Conservation (phyloP, 2,329 filamentous ascomycete genomes). For the Pseudogymnoascus sp. region DNA sequence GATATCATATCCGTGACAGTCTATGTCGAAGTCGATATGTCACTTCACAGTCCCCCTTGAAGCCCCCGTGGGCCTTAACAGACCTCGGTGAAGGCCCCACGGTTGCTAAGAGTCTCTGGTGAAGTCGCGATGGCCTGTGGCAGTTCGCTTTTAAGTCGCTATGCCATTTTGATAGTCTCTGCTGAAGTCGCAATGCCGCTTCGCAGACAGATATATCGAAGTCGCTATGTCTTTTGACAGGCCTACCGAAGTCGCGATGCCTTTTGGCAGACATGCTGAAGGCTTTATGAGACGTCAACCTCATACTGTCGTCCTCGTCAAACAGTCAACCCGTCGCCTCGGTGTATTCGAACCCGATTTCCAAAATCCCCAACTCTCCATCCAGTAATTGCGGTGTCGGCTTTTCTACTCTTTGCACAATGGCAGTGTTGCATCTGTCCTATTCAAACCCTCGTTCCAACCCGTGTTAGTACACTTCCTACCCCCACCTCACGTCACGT, state of each 20-base stretch:
- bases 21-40: too few species aligned
- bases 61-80: neutral
- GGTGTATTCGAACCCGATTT: neutral
- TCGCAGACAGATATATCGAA: too few species aligned
- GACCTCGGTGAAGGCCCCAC: neutral
- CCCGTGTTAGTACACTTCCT: neutral
- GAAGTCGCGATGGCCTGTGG: neutral
- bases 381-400: neutral
- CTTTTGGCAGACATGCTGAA: neutral
- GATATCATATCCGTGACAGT: neutral
- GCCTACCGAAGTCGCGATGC: neutral
- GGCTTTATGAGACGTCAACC: neutral
- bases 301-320: neutral
- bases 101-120: neutral
- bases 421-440: neutral
- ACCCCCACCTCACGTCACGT: neutral
- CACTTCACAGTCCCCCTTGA: too few species aligned
- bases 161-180: neutral
- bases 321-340: neutral
- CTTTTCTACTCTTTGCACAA: neutral
- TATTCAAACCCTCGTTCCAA: neutral
- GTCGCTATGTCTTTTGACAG: neutral
- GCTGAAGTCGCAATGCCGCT: neutral
- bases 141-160: neutral
- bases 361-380: neutral